phyloP scores from a whole-genome alignment of 495 filamentous ascomycete species.

The Neurospora terricola region DNA sequence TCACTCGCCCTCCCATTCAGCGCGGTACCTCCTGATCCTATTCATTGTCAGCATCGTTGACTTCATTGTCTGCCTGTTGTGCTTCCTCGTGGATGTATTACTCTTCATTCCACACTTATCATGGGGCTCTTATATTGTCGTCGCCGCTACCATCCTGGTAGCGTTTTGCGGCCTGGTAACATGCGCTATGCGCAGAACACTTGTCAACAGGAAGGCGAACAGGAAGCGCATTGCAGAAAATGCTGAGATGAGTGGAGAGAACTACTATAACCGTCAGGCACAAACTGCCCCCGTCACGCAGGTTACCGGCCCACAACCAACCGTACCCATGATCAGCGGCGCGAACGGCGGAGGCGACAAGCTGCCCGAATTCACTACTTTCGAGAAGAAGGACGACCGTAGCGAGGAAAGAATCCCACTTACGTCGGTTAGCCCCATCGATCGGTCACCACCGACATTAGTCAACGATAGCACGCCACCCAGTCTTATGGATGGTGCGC shows the following conservation, averaged over 20 bases:
- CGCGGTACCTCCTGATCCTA: slow-evolving; percentile 72
- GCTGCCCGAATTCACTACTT: slow-evolving; percentile 66
- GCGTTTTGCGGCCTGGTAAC: slow-evolving; percentile 75
- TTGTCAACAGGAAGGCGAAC: slow-evolving; percentile 84
- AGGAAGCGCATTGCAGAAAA: slow-evolving; percentile 88
- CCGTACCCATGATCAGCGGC: slow-evolving; percentile 44
- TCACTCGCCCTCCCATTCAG: slow-evolving; percentile 84
- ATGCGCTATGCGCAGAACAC: slow-evolving; percentile 92
- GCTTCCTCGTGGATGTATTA: slow-evolving; percentile 91
- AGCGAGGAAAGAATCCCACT: slow-evolving; percentile 76
- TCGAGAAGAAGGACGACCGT: slow-evolving; percentile 54
- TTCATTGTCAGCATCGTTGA: slow-evolving; percentile 81
- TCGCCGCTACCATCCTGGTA: slow-evolving; percentile 82
- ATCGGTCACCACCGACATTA: slow-evolving; percentile 32
- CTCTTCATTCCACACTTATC: slow-evolving; percentile 88
- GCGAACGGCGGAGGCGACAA: slow-evolving; percentile 46
- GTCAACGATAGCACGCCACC: slow-evolving; percentile 24
- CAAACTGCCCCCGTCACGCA: slow-evolving; percentile 30
- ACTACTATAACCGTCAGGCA: slow-evolving; percentile 72
- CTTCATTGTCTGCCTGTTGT: slow-evolving; percentile 71
- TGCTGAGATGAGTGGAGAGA: slow-evolving; percentile 88
- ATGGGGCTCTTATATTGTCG: slow-evolving; percentile 92
- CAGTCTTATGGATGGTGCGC: slow-evolving; percentile 19
- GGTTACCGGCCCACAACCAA: slow-evolving; percentile 38
- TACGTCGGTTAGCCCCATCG: slow-evolving; percentile 52